Base-by-base conservation (phyloP, 768 basidiomycete species). In the Lyophyllum decastes region DNA sequence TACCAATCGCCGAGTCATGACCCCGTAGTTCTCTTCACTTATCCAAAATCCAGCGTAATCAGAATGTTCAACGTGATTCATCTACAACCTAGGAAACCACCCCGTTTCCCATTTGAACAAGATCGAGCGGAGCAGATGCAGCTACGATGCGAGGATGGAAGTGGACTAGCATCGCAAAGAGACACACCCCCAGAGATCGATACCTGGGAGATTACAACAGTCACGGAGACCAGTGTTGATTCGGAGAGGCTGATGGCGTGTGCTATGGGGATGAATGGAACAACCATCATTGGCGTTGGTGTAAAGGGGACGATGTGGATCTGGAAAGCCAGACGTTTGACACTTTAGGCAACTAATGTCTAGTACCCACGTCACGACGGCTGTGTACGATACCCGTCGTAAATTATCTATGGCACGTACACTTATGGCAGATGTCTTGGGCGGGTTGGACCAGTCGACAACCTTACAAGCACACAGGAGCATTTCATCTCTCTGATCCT, bases 11-110 rank as follows among this genome's bases (percentile, higher is more conserved):
- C 71, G 17, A 72, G 61, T 17, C 78, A 82, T 58, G 82, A 86
- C 60, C 86, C 85, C n/a, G 63, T 89, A 43, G 67, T 85, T 27
- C 68, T 82, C 5, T 66, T 81, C 60, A 67, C 70, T 19, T 66
- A 68, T 47, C 78, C 85, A 0, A 68, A 73, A 17, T 73, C 74
- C 12, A 72, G 70, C 38, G 64, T 63, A 2, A 67, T 87, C 57
- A 74, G 66, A 33, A 65, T 86, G 16, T 65, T 81, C 61, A 86
- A 83, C 45, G 67, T 82, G 24, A 67, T 74, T 14, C 73, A 78
- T 49, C 76, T 88, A 60, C 64, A 69, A 22, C 75, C 83, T 2
- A 73, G 82, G 40, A 64, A 67, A 45, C 73, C 71, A 3, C 80
- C 78, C 1, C 61, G 72, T 6, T 81, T 82, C 63, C 80, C 81